Base-by-base conservation (phyloP, 768 basidiomycete genomes). In the Boletus tylopilopsis region DNA sequence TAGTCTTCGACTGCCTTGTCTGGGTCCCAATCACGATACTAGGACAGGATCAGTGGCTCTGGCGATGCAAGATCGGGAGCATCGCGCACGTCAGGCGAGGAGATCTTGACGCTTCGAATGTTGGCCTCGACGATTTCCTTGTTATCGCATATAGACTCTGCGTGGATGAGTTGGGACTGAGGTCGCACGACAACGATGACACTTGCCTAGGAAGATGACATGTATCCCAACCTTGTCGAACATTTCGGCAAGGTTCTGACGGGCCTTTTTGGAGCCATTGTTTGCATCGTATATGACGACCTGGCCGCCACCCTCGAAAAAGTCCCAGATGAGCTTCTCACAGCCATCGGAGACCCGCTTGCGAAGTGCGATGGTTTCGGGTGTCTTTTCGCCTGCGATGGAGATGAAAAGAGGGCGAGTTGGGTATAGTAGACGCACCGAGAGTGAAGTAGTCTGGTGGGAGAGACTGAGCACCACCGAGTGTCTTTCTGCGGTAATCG, bases 281-380 rank as follows among this genome's bases (percentile, higher is more conserved):
- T 99, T 99, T 24, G 96, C 96, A 65, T 99, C 96, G 72, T 97
- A 98, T 55, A 99, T 94, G 32, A 95, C 92, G 22, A 98, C 94
- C 67, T 99, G 96, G 0, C 95, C 96, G 6, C 91, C 87, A 3
- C 68, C 71, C 50, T 78, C 76, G 69, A 95, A 98, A 70, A 88
- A 96, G 54, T 92, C 82, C 81, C 82, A 86, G 35, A 98, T 92
- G 41, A 85, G 73, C 65, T 88, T 78, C 70, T 97, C 94, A 55
- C 96, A 90, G n/a, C 87, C 90, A 1, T 78, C 76, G 36, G 85
- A 80, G 54, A 95, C 81, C 59, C 76, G 79, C 58, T 80, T 76
- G 44, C 96, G 75, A 36, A 98, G 72, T 30, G 76, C 79, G 47
- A 89, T 76, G 0, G 96, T 97, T 64, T 91, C 88, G 19, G 81